Percentiles rank a stretch among this genome's conserved stretches.
These are phyloP conservation scores for Curvularia spicifera DNA, from an alignment of 2,329 filamentous ascomycete species.

Conservation along the genomic window DNA sequence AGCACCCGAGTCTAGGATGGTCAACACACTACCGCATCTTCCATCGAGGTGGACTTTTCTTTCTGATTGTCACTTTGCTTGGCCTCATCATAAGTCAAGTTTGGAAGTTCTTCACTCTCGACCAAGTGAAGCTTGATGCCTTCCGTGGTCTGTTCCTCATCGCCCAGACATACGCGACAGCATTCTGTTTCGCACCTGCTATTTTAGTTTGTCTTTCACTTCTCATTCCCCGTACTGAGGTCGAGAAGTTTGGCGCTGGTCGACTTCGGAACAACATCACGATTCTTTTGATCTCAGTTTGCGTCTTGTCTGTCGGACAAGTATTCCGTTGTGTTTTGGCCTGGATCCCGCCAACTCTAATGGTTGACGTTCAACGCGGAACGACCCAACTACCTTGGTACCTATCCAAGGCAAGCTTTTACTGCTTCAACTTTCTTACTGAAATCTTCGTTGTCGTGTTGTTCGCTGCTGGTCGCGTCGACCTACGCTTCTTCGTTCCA, in stretches of 20 bases:
- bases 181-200: conserved; percentile 71
- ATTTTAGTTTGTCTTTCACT: conserved; percentile 60
- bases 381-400: conserved; percentile 64
- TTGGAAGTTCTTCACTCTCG: conserved; percentile 71
- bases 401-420: conserved; percentile 75
- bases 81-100: conserved; percentile 71
- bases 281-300: conserved; percentile 66
- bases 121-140: conserved; percentile 56
- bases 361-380: conserved; percentile 57
- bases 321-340: conserved; percentile 69
- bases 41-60: conserved; percentile 57
- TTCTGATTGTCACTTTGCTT: conserved; percentile 66
- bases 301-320: conserved; percentile 70
- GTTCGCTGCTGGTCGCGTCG: conserved; percentile 72
- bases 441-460: conserved; percentile 74
- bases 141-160: conserved; percentile 70
- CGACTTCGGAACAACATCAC: conserved; percentile 70
- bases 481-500: conserved; percentile 77
- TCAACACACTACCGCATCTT: conserved; percentile 57
- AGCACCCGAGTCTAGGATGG: conserved; percentile 76
- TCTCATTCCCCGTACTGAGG: conserved; percentile 52
- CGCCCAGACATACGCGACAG: conserved; percentile 67
- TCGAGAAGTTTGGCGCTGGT: conserved; percentile 71
- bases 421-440: conserved; percentile 77
- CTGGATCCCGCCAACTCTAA: conserved; percentile 56